Evolutionary conservation across 345 rosid genomes (phyloP).

Genomic region (Combretum micranthum): DNA sequence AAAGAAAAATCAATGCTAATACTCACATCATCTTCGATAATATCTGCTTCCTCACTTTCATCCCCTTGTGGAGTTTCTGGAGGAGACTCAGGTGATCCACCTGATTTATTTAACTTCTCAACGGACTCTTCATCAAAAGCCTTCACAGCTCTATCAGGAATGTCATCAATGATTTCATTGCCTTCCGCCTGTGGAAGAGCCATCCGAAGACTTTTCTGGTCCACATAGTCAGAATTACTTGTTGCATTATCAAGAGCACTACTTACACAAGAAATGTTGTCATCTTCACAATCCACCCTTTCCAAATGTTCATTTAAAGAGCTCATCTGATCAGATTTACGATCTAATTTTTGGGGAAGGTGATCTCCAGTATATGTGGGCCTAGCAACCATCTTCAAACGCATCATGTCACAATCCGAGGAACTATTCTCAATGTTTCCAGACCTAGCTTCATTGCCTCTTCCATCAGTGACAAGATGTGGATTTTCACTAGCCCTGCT

Average conservation of each 20-base stretch:
- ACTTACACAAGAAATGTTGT: slow-evolving; percentile 41
- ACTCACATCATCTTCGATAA: slow-evolving; percentile 89
- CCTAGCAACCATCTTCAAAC: slow-evolving; percentile 25
- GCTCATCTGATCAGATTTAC: slow-evolving; percentile 27
- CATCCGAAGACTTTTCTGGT: slow-evolving; percentile 34
- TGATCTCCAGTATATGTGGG: slow-evolving; percentile 22
- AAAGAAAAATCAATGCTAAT: slow-evolving; percentile 13
- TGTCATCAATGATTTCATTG: background rate
- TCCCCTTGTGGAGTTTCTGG: slow-evolving; percentile 39
- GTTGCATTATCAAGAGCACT: slow-evolving; percentile 24
- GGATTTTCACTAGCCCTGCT: slow-evolving; percentile 24
- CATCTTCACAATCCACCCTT: slow-evolving; percentile 51
- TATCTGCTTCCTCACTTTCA: slow-evolving; percentile 72
- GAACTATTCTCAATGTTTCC: slow-evolving; percentile 36
- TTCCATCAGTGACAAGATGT: slow-evolving; percentile 44
- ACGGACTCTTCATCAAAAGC: slow-evolving; percentile 5
- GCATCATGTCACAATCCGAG: slow-evolving; percentile 20
- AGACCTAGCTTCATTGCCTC: slow-evolving; percentile 56
- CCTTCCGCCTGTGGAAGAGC: slow-evolving; percentile 7
- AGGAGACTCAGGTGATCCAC: slow-evolving; percentile 25
- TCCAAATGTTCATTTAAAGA: slow-evolving; percentile 24
- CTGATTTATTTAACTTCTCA: slow-evolving; percentile 32
- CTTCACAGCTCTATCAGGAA: slow-evolving; percentile 1
- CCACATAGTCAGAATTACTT: slow-evolving; percentile 23
- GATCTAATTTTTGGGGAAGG: slow-evolving; percentile 24